These are phyloP conservation scores for Mucor mucedo DNA, from an alignment of 371 early-diverging fungal genomes.

Conservation along the genomic window DNA sequence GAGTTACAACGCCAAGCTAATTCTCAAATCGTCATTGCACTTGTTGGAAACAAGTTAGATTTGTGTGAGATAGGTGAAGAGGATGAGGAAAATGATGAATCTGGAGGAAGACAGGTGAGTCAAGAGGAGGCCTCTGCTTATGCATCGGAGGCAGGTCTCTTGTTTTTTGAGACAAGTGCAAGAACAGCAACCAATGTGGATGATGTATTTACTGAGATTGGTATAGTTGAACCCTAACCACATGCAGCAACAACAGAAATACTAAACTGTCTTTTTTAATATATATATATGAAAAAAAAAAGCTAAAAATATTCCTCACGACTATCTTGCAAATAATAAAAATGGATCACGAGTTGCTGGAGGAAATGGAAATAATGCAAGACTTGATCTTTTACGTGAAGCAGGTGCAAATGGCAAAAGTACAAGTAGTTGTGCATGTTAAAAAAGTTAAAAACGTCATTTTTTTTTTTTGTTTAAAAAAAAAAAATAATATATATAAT, in stretches of 20 bases:
- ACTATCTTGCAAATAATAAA: constrained; percentile 32
- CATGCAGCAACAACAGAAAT: background rate
- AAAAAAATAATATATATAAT: background rate
- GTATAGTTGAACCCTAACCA: constrained; percentile 17
- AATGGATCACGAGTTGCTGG: constrained; percentile 22
- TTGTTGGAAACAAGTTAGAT: constrained; percentile 97
- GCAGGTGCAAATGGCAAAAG: constrained; percentile 25
- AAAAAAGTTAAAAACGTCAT: constrained; percentile 3
- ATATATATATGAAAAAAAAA: no score
- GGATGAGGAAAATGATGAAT: constrained; percentile 28
- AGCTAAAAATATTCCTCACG: constrained; percentile 46
- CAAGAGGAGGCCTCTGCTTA: constrained; percentile 81
- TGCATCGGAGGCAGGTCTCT: constrained; percentile 75
- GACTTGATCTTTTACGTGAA: constrained; percentile 38
- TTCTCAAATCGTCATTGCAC: constrained; percentile 94
- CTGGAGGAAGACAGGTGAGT: constrained; percentile 56
- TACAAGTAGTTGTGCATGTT: constrained; percentile 42
- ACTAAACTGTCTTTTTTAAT: background rate
- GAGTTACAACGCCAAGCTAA: constrained; percentile 97
- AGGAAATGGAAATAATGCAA: constrained; percentile 22
- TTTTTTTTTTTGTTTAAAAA: background rate
- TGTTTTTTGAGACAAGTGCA: constrained; percentile 91
- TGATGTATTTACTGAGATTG: constrained; percentile 73
- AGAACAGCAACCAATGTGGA: constrained; percentile 80
- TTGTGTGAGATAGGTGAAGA: constrained; percentile 59